Evolutionary conservation across 2,329 filamentous ascomycete genomes (phyloP), one percentile per base, ranked within the genome.

Genomic region (Neopestalotiopsis clavispora): DNA sequence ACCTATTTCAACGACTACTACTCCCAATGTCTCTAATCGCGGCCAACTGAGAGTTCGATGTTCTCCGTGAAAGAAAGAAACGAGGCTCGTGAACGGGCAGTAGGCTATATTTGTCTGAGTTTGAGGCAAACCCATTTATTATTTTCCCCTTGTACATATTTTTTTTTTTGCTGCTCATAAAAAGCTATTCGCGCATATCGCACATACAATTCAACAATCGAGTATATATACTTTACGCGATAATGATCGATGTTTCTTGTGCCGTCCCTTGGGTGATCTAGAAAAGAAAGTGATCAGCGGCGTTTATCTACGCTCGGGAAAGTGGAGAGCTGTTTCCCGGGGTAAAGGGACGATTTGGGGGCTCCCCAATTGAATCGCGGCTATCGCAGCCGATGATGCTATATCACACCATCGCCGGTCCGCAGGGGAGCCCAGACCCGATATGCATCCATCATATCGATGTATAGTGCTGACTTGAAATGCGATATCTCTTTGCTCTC

Each of bases 311-410:
- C 23, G 23, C 23, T 28, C 17, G 45, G 20, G 3, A 20, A 59
- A 28, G 20, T 34, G 59, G 30, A 34, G 14, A 17, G 6, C 1
- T 10, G 9, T 62, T 5, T 20, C 34, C 59, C 59, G 30, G 59
- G 34, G 32, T 20, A 62, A 20, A 20, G 13, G 28, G 59, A 12
- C 10, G 14, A 34, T 5, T 59, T 12, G 57, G 4, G 13, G 6
- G 40, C 59, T 20, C 59, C 59, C 84, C 84, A 4, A 74, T 76
- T 10, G 86, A 5, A 74, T 76, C 9, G 86, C 71, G 0, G 81
- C 80, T 0, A 76, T 69, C 14, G 69, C 68, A 0, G 80, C 82
- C 23, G 83, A 79, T 64, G 63, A 66, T 66, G 63, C 45, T 66
- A 66, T 66, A 57, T 57, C 45, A 66, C 63, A 66, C 63, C 63